Base-by-base conservation (phyloP, 805 yeast genomes). In the Saccharomycopsis javanensis region DNA sequence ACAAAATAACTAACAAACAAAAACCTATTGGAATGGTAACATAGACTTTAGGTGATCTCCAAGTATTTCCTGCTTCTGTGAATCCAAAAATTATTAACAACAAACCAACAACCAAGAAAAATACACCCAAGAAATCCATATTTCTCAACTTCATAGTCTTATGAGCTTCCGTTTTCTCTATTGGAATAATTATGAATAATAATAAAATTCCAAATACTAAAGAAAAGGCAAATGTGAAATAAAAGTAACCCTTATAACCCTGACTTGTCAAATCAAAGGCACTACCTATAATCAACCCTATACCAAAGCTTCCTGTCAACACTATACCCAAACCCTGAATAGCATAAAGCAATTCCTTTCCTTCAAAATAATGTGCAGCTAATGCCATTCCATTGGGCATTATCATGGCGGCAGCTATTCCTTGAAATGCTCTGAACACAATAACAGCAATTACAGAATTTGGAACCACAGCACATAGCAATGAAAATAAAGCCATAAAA, bases 341-440 rank as follows among this genome's bases (percentile, higher is more conserved):
- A 1, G 72, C 71, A 7, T 56, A 57, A 5, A 65, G 69, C 20
- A 70, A 59, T 13, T 62, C 56, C 30, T 65, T 63, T 1, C 70
- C 73, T 4, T 60, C 54, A 54, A 67, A 71, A 27, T 67, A 64
- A 50, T 65, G 59, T 0, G 70, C 71, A 5, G 71, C 66, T 11
- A 72, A 53, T 0, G 73, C 71, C 53, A 67, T 70, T 3, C 71
- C 65, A 7, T 70, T 64, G 1, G 79, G 80, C 16, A 77, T 64
- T 8, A 73, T 57, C 4, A 72, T 68, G 1, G 79, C 71, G 1
- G 73, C 80, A 16, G 72, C 68, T 5, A 75, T 62, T 11, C 80
- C 80, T 61, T 76, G 80, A 0, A 77, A 54, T 1, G 79, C 77
- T 61, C 79, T 66, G 54, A 77, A 69, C 0, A 76, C 70, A 54